Conservation (phyloP, 768 basidiomycete genomes). For the Hericium coralloides region DNA sequence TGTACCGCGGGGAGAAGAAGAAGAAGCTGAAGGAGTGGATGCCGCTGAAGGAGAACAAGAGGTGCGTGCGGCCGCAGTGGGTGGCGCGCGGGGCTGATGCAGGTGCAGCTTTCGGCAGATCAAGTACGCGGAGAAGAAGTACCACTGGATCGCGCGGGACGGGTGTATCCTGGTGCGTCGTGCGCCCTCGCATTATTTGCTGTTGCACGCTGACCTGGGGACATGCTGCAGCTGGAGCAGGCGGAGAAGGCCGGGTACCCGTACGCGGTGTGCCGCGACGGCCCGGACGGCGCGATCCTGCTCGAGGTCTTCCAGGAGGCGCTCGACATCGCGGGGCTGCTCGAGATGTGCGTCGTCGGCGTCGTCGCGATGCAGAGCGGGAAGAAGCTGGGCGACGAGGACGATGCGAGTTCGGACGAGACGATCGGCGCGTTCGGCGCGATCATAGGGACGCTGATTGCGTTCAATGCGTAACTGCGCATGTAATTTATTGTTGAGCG, state of each 20-base stretch:
- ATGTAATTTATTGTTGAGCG: no score
- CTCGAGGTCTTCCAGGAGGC: slow-evolving; percentile 4
- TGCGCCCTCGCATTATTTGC: neutral
- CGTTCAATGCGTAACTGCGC: no score
- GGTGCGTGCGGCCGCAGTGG: neutral
- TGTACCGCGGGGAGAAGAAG: slow-evolving; percentile 2
- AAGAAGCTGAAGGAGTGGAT: slow-evolving; percentile 8
- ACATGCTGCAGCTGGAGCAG: neutral
- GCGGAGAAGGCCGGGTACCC: neutral
- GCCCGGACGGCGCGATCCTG: neutral
- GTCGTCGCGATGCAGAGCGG: slow-evolving; percentile 15
- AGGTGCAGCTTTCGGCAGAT: neutral
- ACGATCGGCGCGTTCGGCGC: neutral
- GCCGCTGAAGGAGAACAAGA: neutral
- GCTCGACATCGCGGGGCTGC: slow-evolving; percentile 1
- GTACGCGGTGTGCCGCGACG: neutral
- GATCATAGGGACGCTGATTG: neutral
- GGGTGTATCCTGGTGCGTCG: neutral
- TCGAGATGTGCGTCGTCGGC: slow-evolving; percentile 13
- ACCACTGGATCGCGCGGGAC: slow-evolving; percentile 1
- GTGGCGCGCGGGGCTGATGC: neutral
- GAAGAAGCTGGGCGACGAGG: neutral
- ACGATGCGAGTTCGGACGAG: slow-evolving; percentile 1
- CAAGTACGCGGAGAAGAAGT: slow-evolving; percentile 1
- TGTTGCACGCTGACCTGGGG: neutral